phyloP scores from a whole-genome alignment of 2,329 filamentous ascomycete genomes.

The Xylaria sp. region DNA sequence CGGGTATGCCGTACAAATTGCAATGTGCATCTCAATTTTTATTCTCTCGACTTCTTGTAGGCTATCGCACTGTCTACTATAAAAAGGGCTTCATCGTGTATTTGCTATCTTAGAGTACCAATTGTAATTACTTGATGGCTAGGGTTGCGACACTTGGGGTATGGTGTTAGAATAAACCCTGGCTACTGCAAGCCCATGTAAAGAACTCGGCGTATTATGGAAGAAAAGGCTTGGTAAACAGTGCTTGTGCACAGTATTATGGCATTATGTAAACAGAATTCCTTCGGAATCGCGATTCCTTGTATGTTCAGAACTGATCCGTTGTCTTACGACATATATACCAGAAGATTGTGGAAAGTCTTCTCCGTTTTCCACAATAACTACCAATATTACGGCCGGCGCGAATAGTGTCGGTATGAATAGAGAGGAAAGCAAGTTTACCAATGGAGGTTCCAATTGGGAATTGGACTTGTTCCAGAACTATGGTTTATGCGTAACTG shows the following conservation, averaged over 20 bases:
- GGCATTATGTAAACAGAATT: conserved; percentile 19
- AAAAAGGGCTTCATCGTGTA: not conserved
- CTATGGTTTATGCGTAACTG: conserved; percentile 4
- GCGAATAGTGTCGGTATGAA: not conserved
- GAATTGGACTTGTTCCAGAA: not conserved
- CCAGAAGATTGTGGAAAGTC: not conserved
- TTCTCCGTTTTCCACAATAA: not conserved
- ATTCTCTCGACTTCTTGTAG: not conserved
- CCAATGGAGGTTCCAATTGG: not conserved
- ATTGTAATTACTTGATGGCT: not conserved
- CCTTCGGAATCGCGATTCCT: conserved; percentile 8
- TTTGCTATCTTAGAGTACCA: not conserved
- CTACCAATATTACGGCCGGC: not conserved
- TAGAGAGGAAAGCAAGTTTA: not conserved
- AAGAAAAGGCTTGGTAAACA: conserved; percentile 12
- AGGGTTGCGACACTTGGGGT: not conserved
- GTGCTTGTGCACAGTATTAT: conserved; percentile 1
- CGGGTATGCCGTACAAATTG: not conserved
- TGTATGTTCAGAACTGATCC: conserved; percentile 4
- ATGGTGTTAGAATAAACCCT: conserved; percentile 6
- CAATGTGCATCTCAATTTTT: conserved; percentile 6
- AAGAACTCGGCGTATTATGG: conserved; percentile 7
- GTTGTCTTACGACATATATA: conserved; percentile 1
- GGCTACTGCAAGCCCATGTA: not conserved
- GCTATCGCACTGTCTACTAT: conserved; percentile 9